Base-by-base conservation (phyloP, 106 monocot genomes). In the Dendrobium chrysotoxum region DNA sequence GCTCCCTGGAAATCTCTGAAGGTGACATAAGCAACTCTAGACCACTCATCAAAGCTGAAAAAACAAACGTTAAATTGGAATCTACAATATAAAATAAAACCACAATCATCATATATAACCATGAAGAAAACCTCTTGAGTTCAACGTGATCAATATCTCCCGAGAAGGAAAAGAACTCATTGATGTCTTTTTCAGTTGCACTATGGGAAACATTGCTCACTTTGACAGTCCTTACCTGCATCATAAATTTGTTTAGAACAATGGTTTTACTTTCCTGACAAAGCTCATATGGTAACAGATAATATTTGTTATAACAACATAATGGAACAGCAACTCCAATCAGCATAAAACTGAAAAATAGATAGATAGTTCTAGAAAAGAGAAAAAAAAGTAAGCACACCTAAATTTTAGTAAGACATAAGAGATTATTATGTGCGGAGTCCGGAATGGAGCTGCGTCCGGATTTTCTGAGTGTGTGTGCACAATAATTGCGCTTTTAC, bases 1-100 rank as follows among this genome's bases (percentile, higher is more conserved):
- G 86, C 86, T 77, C 86, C 86, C 40, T 86, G 86, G 53, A 79
- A 68, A 83, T 86, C 86, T 77, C 80, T 86, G 50, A 86, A 86
- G 28, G 86, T 86, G 42, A 86, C 83, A 83, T 79, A 83, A 16
- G 83, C 86, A 71, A 80, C 77, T 57, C 77, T 79, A 54, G 86
- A 86, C 82, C 64, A 86, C 77, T 86, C 86, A 83, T 86, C 86
- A 38, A 76, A 79, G 71, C 86, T 86, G 83, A 31, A 82, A 28
- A 78, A 67, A 28, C 11, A 50, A 50, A 50, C 11, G 0, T 40
- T 31, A 71, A 71, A 71, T 71, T 71, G 35, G 0, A 28, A 71
- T 35, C 3, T 28, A 15, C 8, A 64, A 61, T 25, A 64, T 26
- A 25, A 25, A 64, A 64, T 64, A 23, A 64, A 26, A 64, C 23